phyloP scores from a whole-genome alignment of 192 early-diverging fungal species.

The Phycomyces nitens region DNA sequence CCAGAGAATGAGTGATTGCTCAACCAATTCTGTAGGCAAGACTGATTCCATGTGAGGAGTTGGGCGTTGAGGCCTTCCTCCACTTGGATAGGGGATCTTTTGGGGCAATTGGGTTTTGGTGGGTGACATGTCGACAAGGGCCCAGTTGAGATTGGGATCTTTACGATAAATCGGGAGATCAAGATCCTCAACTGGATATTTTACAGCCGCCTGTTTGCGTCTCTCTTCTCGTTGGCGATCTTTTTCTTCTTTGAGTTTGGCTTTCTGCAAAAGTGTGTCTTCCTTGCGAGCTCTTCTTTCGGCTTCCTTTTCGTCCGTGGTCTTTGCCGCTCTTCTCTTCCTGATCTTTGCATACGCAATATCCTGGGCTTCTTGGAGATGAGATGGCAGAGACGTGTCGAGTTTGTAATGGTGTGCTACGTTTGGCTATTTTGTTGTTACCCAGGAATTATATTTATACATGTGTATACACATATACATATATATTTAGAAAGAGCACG shows the following conservation, averaged over 20 bases:
- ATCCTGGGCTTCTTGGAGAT: constrained; percentile 41
- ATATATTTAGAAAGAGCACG: neutral
- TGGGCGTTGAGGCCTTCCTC: constrained; percentile 41
- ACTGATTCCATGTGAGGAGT: constrained; percentile 38
- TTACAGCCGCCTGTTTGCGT: constrained; percentile 41
- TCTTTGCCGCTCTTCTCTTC: constrained; percentile 31
- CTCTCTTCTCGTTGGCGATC: constrained; percentile 33
- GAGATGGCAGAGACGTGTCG: constrained; percentile 28
- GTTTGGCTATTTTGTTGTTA: constrained; percentile 33
- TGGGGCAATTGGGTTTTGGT: constrained; percentile 27
- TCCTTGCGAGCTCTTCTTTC: constrained; percentile 27
- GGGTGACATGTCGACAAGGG: constrained; percentile 24
- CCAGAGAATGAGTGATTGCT: constrained; percentile 58
- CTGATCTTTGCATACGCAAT: constrained; percentile 33
- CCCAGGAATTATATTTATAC: too few relatives aligned
- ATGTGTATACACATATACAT: too few relatives aligned
- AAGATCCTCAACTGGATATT: constrained; percentile 84
- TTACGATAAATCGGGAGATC: constrained; percentile 50
- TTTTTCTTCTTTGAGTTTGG: constrained; percentile 21
- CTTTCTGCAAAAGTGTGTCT: constrained; percentile 36
- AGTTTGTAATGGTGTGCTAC: constrained; percentile 43
- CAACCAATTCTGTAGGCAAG: constrained; percentile 44
- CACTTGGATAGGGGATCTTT: constrained; percentile 23
- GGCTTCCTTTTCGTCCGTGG: constrained; percentile 20
- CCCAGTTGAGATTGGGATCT: constrained; percentile 29